phyloP scores from a whole-genome alignment of 2,329 filamentous ascomycete species.

The Aspergillus calidoustus region DNA sequence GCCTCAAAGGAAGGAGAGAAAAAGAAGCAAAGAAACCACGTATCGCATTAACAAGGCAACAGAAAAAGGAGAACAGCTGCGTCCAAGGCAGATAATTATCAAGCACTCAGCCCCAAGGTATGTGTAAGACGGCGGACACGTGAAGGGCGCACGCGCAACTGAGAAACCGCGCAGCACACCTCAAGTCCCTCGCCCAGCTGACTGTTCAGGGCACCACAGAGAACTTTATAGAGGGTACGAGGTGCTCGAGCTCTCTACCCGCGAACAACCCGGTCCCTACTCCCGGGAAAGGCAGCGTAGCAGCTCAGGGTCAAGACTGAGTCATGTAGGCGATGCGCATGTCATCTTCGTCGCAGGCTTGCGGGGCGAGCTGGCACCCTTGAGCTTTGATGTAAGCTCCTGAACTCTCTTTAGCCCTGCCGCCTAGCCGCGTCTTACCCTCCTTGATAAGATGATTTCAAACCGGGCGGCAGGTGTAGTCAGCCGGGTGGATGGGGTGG shows the following conservation, averaged over 20 bases:
- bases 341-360: neutral
- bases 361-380: neutral
- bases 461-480: neutral
- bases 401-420: neutral
- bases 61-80: neutral
- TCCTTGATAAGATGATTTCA: neutral
- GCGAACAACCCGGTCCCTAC: neutral
- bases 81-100: slow-evolving; percentile 20
- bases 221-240: neutral
- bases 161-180: slow-evolving; percentile 11
- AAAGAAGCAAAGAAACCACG: neutral
- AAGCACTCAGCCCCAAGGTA: slow-evolving; percentile 22
- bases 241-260: neutral
- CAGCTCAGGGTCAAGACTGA: neutral
- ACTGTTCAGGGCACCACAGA: slow-evolving; percentile 7
- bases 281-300: neutral
- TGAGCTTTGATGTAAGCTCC: neutral
- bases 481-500: neutral
- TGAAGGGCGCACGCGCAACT: slow-evolving; percentile 27
- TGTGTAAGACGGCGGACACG: slow-evolving; percentile 25
- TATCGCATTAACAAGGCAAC: neutral
- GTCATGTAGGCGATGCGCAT: neutral
- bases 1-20: slow-evolving; percentile 1
- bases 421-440: neutral
- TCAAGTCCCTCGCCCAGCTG: slow-evolving; percentile 19